phyloP scores from a whole-genome alignment of 2,329 filamentous ascomycete species.

The Graphiopsis chlorocephala region DNA sequence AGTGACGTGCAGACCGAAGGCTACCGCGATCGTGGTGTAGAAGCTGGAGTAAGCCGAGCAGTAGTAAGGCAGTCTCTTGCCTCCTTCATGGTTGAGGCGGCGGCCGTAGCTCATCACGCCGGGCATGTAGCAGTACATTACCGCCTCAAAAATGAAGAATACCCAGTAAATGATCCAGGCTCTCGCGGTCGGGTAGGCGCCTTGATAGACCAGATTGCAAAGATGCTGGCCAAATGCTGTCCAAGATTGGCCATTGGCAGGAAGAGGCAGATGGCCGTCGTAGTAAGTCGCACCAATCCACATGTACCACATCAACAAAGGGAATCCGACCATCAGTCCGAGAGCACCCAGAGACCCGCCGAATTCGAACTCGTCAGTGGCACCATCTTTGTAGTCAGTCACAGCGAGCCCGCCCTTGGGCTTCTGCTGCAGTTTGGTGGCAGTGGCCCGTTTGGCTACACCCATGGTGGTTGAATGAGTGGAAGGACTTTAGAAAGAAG shows the following conservation, averaged over 20 bases:
- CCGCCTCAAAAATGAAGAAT: slow-evolving; percentile 81
- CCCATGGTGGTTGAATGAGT: neutral
- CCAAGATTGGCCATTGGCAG: slow-evolving; percentile 48
- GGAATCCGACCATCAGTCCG: slow-evolving; percentile 88
- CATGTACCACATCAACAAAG: slow-evolving; percentile 98
- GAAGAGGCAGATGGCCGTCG: slow-evolving; percentile 70
- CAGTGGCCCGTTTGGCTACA: neutral
- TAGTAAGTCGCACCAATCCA: slow-evolving; percentile 96
- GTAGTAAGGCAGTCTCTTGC: slow-evolving; percentile 88
- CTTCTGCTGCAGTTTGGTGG: neutral
- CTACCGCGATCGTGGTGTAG: slow-evolving; percentile 76
- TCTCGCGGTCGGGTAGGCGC: slow-evolving; percentile 76
- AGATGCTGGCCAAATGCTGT: slow-evolving; percentile 70
- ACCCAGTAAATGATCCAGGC: slow-evolving; percentile 95
- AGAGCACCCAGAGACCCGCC: slow-evolving; percentile 76
- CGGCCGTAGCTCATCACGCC: slow-evolving; percentile 87
- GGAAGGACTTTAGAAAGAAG: no score
- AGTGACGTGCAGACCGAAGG: slow-evolving; percentile 71
- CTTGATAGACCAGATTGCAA: slow-evolving; percentile 69
- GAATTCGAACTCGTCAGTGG: slow-evolving; percentile 66
- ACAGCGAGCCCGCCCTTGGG: slow-evolving; percentile 21
- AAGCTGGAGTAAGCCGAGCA: slow-evolving; percentile 87
- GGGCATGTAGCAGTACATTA: slow-evolving; percentile 80
- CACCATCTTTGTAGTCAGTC: slow-evolving; percentile 34
- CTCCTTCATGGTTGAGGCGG: slow-evolving; percentile 74